These are phyloP conservation scores for Saccharomyces jurei DNA, from an alignment of 805 yeast species.

Conservation along the genomic window DNA sequence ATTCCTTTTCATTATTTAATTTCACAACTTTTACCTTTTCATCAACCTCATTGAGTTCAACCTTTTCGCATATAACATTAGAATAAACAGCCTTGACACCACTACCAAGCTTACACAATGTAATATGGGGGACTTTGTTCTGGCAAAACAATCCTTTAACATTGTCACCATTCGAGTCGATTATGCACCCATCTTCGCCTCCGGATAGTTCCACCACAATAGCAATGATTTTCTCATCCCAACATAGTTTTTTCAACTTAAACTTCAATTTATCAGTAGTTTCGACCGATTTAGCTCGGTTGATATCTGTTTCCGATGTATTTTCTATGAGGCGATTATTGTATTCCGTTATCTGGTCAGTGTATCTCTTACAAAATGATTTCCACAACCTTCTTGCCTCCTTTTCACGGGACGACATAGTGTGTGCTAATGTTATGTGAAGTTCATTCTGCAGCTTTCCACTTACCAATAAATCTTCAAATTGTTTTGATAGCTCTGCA, in stretches of 20 bases:
- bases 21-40: slow-evolving; percentile 7
- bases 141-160: slow-evolving; percentile 26
- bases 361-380: slow-evolving; percentile 18
- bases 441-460: slow-evolving; percentile 44
- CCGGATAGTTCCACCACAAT: slow-evolving; percentile 33
- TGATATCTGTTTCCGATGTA: not conserved
- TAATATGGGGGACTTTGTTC: slow-evolving; percentile 55
- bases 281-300: not conserved
- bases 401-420: slow-evolving; percentile 35
- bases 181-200: slow-evolving; percentile 5
- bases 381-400: slow-evolving; percentile 28
- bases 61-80: slow-evolving; percentile 32
- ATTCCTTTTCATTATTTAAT: slow-evolving; percentile 6
- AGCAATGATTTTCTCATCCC: slow-evolving; percentile 47
- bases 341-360: not conserved
- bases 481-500: not conserved
- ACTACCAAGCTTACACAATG: slow-evolving; percentile 51
- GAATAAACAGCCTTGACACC: slow-evolving; percentile 46
- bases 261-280: slow-evolving; percentile 34
- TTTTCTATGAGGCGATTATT: not conserved
- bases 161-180: slow-evolving; percentile 7
- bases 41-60: slow-evolving; percentile 2
- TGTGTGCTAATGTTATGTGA: slow-evolving; percentile 63
- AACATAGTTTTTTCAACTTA: slow-evolving; percentile 37
- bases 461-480: not conserved